These are phyloP conservation scores for Kazachstania sp. DNA, from an alignment of 1,139 yeast species.

Conservation along the genomic window DNA sequence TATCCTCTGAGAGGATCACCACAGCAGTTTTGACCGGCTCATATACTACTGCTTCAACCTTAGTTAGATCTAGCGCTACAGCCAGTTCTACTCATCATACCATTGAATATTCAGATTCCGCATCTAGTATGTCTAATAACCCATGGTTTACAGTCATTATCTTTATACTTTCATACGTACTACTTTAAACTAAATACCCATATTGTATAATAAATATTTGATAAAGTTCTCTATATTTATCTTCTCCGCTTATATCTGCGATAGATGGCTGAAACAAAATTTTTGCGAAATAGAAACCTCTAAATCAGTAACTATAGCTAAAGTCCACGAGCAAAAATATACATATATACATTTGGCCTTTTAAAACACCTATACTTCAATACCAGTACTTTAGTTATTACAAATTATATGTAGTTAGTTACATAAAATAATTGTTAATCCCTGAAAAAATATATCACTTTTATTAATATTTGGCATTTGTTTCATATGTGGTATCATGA, in stretches of 20 bases:
- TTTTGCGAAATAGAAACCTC: too few species aligned
- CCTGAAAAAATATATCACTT: not conserved
- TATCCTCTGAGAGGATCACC: not conserved
- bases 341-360: too few species aligned
- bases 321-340: too few species aligned
- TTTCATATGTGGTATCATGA: constrained; percentile 1
- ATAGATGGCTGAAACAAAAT: too few species aligned
- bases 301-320: too few species aligned
- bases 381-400: too few species aligned
- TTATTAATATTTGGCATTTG: not conserved
- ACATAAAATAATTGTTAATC: too few species aligned
- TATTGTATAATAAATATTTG: too few species aligned
- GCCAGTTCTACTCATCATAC: not conserved
- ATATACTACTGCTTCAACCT: not conserved
- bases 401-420: too few species aligned
- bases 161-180: not conserved
- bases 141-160: not conserved
- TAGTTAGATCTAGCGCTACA: not conserved
- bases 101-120: not conserved
- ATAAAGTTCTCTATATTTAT: too few species aligned
- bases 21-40: not conserved
- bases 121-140: not conserved
- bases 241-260: too few species aligned
- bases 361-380: too few species aligned
- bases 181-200: not conserved